Percentiles rank a stretch among this genome's conserved stretches.
Evolutionary conservation across 2,329 filamentous ascomycete species (phyloP).

Genomic region (Pseudogymnoascus sp.): DNA sequence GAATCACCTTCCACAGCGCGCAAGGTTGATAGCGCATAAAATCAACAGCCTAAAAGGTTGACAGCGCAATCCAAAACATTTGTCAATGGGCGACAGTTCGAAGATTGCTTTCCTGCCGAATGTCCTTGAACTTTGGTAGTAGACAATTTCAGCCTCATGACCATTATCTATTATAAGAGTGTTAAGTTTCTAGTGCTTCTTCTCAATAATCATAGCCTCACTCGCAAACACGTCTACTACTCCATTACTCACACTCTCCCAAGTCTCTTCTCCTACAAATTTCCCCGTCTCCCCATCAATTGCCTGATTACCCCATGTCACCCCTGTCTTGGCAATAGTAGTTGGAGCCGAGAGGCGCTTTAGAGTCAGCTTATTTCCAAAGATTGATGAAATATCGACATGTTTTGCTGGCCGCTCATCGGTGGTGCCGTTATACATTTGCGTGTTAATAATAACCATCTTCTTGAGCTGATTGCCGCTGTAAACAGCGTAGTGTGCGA

Average conservation of each 20-base stretch:
- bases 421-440: neutral
- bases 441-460: neutral
- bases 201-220: constrained; percentile 16
- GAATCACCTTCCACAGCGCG: too few relatives aligned
- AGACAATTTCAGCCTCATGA: neutral
- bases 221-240: neutral
- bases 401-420: neutral
- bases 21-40: too few relatives aligned
- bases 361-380: neutral
- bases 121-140: neutral
- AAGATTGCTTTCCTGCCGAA: neutral
- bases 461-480: neutral
- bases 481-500: neutral
- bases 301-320: neutral
- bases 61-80: neutral
- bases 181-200: neutral
- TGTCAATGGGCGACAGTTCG: neutral
- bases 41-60: too few relatives aligned
- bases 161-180: neutral
- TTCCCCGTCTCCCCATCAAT: neutral
- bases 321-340: neutral
- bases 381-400: neutral
- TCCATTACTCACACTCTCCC: neutral
- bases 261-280: neutral
- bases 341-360: neutral